These are phyloP conservation scores for Colletotrichum salicis DNA, from an alignment of 2,329 filamentous ascomycete species.

Conservation along the genomic window DNA sequence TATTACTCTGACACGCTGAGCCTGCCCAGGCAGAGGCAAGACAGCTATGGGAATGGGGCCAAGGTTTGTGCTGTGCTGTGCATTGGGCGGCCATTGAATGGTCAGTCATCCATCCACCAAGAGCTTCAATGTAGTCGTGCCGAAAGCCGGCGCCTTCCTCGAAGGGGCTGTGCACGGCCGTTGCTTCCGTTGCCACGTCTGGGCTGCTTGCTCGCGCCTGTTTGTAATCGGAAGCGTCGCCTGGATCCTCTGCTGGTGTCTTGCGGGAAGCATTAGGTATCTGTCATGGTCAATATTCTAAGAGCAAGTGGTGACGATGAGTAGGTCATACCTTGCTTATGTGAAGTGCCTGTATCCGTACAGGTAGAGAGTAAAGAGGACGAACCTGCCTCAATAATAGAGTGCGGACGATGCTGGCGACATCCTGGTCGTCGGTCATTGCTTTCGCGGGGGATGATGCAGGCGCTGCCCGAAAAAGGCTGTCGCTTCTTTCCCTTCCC, in stretches of 20 bases:
- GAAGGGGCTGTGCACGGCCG: conserved; percentile 29
- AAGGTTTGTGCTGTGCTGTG: conserved; percentile 2
- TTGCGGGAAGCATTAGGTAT: background rate
- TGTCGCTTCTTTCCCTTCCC: background rate
- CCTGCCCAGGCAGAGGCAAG: background rate
- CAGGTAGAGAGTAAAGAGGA: background rate
- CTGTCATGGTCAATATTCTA: background rate
- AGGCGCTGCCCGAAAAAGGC: background rate
- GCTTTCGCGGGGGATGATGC: background rate
- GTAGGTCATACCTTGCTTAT: background rate
- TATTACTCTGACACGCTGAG: background rate
- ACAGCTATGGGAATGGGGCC: background rate
- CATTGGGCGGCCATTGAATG: background rate
- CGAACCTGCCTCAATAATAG: background rate
- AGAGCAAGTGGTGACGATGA: background rate
- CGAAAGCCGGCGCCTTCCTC: conserved; percentile 12
- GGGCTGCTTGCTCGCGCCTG: conserved; percentile 5
- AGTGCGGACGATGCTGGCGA: background rate
- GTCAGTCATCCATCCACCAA: background rate
- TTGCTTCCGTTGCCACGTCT: conserved; percentile 24
- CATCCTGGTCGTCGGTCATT: background rate
- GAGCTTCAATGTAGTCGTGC: background rate
- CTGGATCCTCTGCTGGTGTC: background rate
- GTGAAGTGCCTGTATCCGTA: too few relatives aligned
- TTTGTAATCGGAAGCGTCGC: conserved; percentile 5